Percentiles rank a stretch among this genome's conserved stretches.
Conservation (phyloP, 2,329 filamentous ascomycete species). For the Pseudogymnoascus sp. region DNA sequence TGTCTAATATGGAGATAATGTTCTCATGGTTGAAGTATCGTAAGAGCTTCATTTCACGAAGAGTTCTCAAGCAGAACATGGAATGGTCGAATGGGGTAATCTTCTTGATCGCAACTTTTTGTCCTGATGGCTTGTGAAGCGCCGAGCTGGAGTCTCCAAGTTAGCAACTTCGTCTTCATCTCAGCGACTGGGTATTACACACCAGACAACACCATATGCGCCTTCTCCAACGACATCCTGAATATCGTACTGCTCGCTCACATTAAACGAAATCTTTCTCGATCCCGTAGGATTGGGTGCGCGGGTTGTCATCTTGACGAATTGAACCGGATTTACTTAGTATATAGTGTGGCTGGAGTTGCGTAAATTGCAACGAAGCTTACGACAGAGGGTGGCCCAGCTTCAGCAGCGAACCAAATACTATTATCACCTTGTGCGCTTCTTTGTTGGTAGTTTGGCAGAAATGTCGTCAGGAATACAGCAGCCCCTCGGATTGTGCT, state of each 20-base stretch:
- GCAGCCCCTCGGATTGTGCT: neutral
- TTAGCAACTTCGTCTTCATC: neutral
- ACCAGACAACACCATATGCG: constrained; percentile 98
- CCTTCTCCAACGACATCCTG: constrained; percentile 98
- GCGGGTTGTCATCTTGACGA: constrained; percentile 35
- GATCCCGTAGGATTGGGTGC: constrained; percentile 47
- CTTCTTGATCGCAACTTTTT: constrained; percentile 99
- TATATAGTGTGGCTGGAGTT: neutral
- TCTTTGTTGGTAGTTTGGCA: neutral
- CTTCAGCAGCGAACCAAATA: constrained; percentile 2
- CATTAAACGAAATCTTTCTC: constrained; percentile 98
- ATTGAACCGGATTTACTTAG: neutral
- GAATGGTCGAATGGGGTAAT: constrained; percentile 98
- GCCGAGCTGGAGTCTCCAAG: constrained; percentile 61
- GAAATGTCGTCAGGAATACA: neutral
- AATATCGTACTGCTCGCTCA: constrained; percentile 98
- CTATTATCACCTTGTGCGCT: neutral
- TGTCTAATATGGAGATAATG: constrained; percentile 98
- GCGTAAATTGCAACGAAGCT: neutral
- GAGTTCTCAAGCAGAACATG: constrained; percentile 93
- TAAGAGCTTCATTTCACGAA: constrained; percentile 98
- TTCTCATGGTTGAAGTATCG: constrained; percentile 99
- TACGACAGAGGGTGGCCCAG: neutral
- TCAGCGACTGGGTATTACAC: constrained; percentile 33
- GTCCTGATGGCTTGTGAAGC: constrained; percentile 92